Percentiles rank a stretch among this genome's conserved stretches.
phyloP scores from a whole-genome alignment of 2,329 filamentous ascomycete species.

The Sarocladiaceae sp. region DNA sequence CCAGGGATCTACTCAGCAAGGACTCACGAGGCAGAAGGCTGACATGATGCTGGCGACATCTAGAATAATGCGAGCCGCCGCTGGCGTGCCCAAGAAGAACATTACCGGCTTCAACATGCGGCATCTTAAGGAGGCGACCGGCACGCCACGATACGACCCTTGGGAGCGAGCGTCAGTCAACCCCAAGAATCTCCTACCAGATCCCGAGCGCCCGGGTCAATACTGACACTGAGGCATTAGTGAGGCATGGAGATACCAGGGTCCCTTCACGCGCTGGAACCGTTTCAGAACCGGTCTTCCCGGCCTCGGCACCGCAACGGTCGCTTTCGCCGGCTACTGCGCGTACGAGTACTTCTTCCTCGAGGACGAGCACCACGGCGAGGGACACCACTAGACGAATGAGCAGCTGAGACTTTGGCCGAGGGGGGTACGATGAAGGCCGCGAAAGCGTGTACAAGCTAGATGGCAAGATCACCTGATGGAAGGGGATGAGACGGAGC shows the following conservation, averaged over 20 bases:
- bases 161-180: slow-evolving; percentile 57
- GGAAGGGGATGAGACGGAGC: slow-evolving; percentile 7
- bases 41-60: slow-evolving; percentile 12
- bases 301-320: slow-evolving; percentile 84
- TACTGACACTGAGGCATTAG: slow-evolving; percentile 37
- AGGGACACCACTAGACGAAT: slow-evolving; percentile 29
- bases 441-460: slow-evolving; percentile 10
- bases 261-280: slow-evolving; percentile 81
- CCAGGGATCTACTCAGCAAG: no score
- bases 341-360: slow-evolving; percentile 85
- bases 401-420: slow-evolving; percentile 28
- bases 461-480: slow-evolving; percentile 8
- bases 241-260: slow-evolving; percentile 91
- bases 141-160: slow-evolving; percentile 56
- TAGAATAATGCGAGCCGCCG: slow-evolving; percentile 45
- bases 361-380: slow-evolving; percentile 56
- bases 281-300: slow-evolving; percentile 83
- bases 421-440: slow-evolving; percentile 49
- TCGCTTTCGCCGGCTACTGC: slow-evolving; percentile 86
- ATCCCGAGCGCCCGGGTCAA: not conserved
- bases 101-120: slow-evolving; percentile 89
- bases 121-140: slow-evolving; percentile 68
- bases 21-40: slow-evolving; percentile 9
- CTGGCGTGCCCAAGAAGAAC: slow-evolving; percentile 55
- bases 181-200: not conserved